These are phyloP conservation scores for Komagataella mondaviorum DNA, from an alignment of 805 yeast species.

Conservation along the genomic window DNA sequence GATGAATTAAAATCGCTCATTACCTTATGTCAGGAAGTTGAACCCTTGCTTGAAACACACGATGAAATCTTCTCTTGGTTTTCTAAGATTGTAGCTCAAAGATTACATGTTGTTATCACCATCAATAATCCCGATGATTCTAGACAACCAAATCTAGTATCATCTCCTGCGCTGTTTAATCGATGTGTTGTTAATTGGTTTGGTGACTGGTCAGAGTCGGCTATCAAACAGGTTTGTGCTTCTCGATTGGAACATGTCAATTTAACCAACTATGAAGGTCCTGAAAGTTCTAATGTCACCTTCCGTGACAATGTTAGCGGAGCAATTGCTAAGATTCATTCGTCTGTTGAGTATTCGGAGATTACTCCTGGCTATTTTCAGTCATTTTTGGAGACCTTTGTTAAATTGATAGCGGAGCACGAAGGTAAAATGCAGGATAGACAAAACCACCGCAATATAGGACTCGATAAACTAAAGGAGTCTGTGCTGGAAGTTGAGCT, in stretches of 20 bases:
- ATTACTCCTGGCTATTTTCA: conserved; percentile 44
- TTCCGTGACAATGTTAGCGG: conserved; percentile 31
- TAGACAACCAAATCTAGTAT: conserved; percentile 29
- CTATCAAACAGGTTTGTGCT: conserved; percentile 37
- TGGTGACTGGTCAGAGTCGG: conserved; percentile 61
- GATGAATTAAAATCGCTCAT: conserved; percentile 48
- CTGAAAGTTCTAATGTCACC: neutral
- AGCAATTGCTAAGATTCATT: conserved; percentile 33
- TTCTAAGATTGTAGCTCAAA: conserved; percentile 45
- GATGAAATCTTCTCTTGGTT: conserved; percentile 73
- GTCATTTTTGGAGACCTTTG: conserved; percentile 32
- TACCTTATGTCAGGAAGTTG: conserved; percentile 38
- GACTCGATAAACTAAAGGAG: conserved; percentile 64
- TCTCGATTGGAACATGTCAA: neutral
- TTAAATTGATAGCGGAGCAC: conserved; percentile 24
- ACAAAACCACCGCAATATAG: conserved; percentile 61
- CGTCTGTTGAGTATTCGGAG: conserved; percentile 5
- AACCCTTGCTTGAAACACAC: conserved; percentile 45
- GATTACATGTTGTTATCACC: conserved; percentile 76
- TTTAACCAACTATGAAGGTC: conserved; percentile 6
- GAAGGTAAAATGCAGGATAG: conserved; percentile 40
- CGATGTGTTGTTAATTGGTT: conserved; percentile 83
- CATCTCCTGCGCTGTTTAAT: conserved; percentile 84
- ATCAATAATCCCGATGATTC: conserved; percentile 35
- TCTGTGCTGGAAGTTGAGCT: conserved; percentile 62